Evolutionary conservation across 106 monocot species (phyloP).

Genomic region (Amphibolis antarctica): DNA sequence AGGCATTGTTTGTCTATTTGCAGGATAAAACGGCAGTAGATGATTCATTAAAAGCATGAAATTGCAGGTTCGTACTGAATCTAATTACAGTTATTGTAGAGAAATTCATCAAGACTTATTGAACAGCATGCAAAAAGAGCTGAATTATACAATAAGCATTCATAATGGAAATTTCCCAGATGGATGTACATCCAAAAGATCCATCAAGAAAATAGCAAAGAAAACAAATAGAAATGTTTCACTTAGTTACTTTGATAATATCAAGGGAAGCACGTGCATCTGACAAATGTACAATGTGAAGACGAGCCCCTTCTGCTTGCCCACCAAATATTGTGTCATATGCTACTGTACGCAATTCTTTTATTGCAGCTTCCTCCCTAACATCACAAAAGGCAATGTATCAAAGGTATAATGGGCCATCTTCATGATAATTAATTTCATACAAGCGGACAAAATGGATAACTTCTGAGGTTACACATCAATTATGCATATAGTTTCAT

Average conservation of each 20-base stretch:
- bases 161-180: too few species aligned
- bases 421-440: too few species aligned
- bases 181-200: neutral
- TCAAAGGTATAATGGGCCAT: neutral
- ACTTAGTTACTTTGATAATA: conserved; percentile 60
- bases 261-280: conserved; percentile 81
- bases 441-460: too few species aligned
- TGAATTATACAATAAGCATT: neutral
- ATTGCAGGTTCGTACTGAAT: too few species aligned
- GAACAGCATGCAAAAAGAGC: too few species aligned
- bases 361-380: conserved; percentile 90
- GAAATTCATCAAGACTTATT: too few species aligned
- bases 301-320: conserved; percentile 77
- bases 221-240: neutral
- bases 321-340: conserved; percentile 59
- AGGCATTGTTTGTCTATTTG: too few species aligned
- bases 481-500: too few species aligned
- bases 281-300: conserved; percentile 92
- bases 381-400: neutral
- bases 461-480: too few species aligned
- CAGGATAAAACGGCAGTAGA: too few species aligned
- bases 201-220: neutral
- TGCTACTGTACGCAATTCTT: conserved; percentile 46
- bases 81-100: too few species aligned
- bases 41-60: too few species aligned